Percentiles rank a stretch among this genome's conserved stretches.
Evolutionary conservation across 345 rosid genomes (phyloP).

Genomic region (Populus davidiana): DNA sequence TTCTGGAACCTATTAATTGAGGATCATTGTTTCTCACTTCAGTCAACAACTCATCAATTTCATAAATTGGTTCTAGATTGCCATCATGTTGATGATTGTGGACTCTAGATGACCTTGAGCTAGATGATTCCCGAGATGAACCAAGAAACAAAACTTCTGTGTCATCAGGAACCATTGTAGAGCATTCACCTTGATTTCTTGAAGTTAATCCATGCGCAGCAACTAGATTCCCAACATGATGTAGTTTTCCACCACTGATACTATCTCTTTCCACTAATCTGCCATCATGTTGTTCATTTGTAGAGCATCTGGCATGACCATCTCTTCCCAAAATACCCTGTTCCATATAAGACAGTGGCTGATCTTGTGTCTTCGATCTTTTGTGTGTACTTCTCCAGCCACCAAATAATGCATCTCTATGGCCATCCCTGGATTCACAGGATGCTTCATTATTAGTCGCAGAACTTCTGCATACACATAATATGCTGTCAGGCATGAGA

Average conservation of each 20-base stretch:
- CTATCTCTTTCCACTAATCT: conserved; percentile 20
- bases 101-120: conserved; percentile 50
- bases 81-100: conserved; percentile 28
- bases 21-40: conserved; percentile 25
- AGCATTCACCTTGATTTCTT: conserved; percentile 38
- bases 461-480: conserved; percentile 28
- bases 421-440: conserved; percentile 24
- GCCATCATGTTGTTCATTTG: conserved; percentile 23
- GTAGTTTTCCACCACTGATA: conserved; percentile 23
- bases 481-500: neutral
- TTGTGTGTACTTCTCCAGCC: conserved; percentile 62
- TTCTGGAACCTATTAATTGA: conserved; percentile 21
- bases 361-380: conserved; percentile 20
- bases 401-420: conserved; percentile 28
- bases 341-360: neutral
- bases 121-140: conserved; percentile 56
- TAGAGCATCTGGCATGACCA: conserved; percentile 21
- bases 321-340: neutral
- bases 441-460: conserved; percentile 19
- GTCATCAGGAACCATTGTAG: conserved; percentile 38
- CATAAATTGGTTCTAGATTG: conserved; percentile 36
- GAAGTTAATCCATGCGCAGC: conserved; percentile 22
- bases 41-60: conserved; percentile 46
- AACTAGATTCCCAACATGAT: conserved; percentile 2
- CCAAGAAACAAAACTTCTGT: conserved; percentile 46